Evolutionary conservation across 371 early-diverging fungal species (phyloP), one percentile per base, ranked within the genome.

Genomic region (Chytridium lagenaria): DNA sequence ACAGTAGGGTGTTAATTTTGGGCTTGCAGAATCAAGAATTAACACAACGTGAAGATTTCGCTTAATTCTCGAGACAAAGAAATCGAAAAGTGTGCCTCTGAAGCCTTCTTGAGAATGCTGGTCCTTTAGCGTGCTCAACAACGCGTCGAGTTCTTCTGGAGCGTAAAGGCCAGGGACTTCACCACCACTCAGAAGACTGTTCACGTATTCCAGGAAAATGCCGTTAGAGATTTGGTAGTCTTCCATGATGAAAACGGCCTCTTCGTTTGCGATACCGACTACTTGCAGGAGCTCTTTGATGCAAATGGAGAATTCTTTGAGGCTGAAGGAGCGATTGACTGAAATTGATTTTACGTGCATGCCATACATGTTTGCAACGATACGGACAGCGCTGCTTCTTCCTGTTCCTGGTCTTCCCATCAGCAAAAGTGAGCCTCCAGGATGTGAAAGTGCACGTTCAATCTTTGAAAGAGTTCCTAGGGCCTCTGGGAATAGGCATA

Each of bases 401-500:
- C 81, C 81, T 39, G 83, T 74, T 5, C 87, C 87, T 0, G 87
- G 84, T 49, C 83, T 65, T 15, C 87, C 87, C 16, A 82, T 78
- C 10, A 87, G 63, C 19, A 87, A 71, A 26, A 84, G 52, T 0
- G 85, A 86, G 0, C 84, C 87, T 1, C 83, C 83, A 1, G 80
- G 70, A 39, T 85, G 84, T 0, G 80, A 51, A 1, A 87, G 68
- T 1, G 81, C 81, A 1, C 84, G 67, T 68, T 87, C 87, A 22
- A 82, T 71, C 36, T 68, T 64, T 10, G 81, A 74, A 34, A 84
- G 68, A 26, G 72, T 72, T 39, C 73, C 72, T 0, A 87, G 69
- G 7, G 74, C 74, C 59, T 87, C 87, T 1, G 83, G 81, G 66
- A 83, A 81, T 22, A 87, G 74, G n/a, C 31, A 49, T 31, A 87